Evolutionary conservation across 2,329 filamentous ascomycete species (phyloP), one percentile per base, ranked within the genome.

Genomic region (Paecilomyces variotii): DNA sequence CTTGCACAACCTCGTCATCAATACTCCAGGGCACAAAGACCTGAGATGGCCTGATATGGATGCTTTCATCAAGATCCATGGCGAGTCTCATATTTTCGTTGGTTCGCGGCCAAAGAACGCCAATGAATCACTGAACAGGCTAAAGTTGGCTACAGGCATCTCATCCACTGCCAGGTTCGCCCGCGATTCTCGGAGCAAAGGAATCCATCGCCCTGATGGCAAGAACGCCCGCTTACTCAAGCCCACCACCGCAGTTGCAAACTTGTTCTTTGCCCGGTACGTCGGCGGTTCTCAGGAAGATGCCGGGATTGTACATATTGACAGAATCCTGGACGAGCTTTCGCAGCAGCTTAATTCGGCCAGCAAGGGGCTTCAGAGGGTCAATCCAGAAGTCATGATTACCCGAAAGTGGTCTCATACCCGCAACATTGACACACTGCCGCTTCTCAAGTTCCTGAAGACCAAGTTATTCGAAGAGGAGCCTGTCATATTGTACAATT

Each of bases 31-130:
- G 9, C 56, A 64, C 50, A 62, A 61, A 51, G 45, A 65, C 49
- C 12, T 70, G 56, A 61, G 50, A 11, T 71, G 66, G 68, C 67
- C 67, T 56, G 67, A 71, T 55, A 70, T 71, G 60, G 67, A 70
- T 19, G 55, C 66, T 54, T 69, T 70, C 53, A 62, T 70, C 52
- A 65, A 69, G 53, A 68, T 71, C 14, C 68, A 71, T 57, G 65
- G 68, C 49, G 66, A 70, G 49, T 65, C 63, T 59, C 63, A 65
- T 57, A 69, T 71, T 24, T 70, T 71, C 56, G 56, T 70, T 50
- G 66, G 69, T 28, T 60, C 62, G 2, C 63, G 67, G 45, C 69
- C 68, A 35, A 69, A 68, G 51, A 63, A 68, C 30, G 64, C 63
- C 9, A 54, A 6, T 2, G 66, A 71, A 57, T 70, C 67, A 1